phyloP scores from a whole-genome alignment of 148 eudicot species.

The Rhododendron henanense region DNA sequence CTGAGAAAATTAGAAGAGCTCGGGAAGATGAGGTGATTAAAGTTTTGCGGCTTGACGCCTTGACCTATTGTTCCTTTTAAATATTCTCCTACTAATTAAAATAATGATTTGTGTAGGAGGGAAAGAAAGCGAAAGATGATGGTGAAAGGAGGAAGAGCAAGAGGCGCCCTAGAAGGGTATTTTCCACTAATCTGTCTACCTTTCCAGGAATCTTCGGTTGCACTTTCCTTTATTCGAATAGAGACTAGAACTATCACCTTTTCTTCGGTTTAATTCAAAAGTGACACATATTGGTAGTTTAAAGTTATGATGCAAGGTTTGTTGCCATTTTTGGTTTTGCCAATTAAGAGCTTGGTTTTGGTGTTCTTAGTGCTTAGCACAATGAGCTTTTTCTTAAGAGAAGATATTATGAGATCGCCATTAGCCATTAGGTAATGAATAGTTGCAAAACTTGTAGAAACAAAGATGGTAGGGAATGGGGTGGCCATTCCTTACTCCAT shows the following conservation, averaged over 20 bases:
- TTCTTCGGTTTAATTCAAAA: not conserved
- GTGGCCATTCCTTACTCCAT: not conserved
- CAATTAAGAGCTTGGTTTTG: not conserved
- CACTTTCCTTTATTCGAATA: not conserved
- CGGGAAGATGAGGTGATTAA: constrained; percentile 71
- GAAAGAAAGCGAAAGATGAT: constrained; percentile 40
- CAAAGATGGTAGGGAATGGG: not conserved
- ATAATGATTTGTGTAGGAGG: constrained; percentile 34
- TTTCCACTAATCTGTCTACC: not conserved
- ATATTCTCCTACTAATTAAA: constrained; percentile 4
- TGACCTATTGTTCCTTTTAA: constrained; percentile 8
- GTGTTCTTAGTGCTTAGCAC: not conserved
- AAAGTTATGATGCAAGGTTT: not conserved
- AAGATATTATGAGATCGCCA: not conserved
- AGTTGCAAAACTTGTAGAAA: not conserved
- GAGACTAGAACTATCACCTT: not conserved
- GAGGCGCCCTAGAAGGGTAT: constrained; percentile 18
- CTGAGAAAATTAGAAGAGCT: constrained; percentile 77
- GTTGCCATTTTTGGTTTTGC: not conserved
- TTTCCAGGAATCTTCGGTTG: not conserved
- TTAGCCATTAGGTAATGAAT: not conserved
- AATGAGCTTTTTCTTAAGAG: not conserved
- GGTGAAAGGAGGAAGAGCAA: constrained; percentile 52
- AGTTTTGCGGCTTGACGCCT: constrained; percentile 6
- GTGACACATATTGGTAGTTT: not conserved